Base-by-base conservation (phyloP, 495 filamentous ascomycete genomes). In the Neurospora sp. region DNA sequence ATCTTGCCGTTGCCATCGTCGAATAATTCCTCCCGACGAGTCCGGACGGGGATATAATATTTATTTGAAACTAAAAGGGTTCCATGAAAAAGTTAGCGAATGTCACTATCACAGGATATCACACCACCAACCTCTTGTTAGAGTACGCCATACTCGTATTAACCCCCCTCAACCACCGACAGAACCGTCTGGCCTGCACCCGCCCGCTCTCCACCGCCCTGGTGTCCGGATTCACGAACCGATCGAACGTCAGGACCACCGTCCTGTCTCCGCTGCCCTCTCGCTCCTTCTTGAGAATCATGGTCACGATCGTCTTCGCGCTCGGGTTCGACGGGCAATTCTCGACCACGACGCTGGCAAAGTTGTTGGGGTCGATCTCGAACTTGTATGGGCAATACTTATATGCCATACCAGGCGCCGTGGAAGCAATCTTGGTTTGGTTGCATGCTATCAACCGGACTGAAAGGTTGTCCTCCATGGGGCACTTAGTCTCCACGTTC, bases 131-230 rank as follows among this genome's bases (percentile, higher is more conserved):
- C 65, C 31, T 42, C 61, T 69, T 35, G 20, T 69, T 70, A 4
- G 41, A 27, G 40, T 69, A 81, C 7, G 70, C 65, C 14, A 83
- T 75, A 1, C 53, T 68, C 10, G 72, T 70, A 31, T 81, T 83
- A 69, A 79, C 75, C 0, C 4, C 18, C 48, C 70, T 71, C 68
- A 82, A 40, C 76, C 83, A 79, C 37, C 74, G 72, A 22, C 78
- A 80, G 18, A 85, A 82, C 9, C 75, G 68, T n/a, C 79, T 72
- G 7, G 73, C 75, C 22, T 84, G 82, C 18, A 82, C 71, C 68
- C 73, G 73, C 6, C 83, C 83, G 27, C 48, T 76, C 53, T 76
- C 72, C 14, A 75, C 20, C 20, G 76, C 70, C 27, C 53, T 69
- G 18, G 68, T 59, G 69, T 45, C 69, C n/a, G 42, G 69, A n/a